Evolutionary conservation across 176 grass and related monocot species (phyloP).

Genomic region (Pontederia crassipes): DNA sequence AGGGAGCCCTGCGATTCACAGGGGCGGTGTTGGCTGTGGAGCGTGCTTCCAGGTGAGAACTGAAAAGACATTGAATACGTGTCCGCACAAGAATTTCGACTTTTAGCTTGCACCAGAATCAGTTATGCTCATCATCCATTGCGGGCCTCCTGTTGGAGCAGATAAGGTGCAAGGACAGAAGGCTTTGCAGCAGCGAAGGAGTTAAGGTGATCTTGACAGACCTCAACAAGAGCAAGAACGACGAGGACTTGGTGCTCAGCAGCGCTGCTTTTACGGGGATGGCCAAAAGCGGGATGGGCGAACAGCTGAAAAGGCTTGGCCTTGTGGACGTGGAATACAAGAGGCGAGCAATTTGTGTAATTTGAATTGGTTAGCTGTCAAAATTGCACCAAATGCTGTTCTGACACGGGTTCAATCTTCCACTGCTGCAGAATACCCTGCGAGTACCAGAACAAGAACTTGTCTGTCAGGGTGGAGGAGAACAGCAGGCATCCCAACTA

Average conservation of each 20-base stretch:
- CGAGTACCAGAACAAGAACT: slow-evolving; percentile 34
- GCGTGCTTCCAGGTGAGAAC: slow-evolving; percentile 52
- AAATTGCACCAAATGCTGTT: background rate
- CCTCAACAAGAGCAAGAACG: slow-evolving; percentile 6
- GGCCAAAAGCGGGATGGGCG: slow-evolving; percentile 30
- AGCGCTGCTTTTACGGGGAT: slow-evolving; percentile 36
- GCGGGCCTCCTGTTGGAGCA: slow-evolving; percentile 4
- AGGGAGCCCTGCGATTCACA: slow-evolving; percentile 22
- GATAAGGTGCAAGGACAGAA: slow-evolving; percentile 35
- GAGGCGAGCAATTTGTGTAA: slow-evolving; percentile 23
- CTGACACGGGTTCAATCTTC: background rate
- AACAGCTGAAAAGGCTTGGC: slow-evolving; percentile 3
- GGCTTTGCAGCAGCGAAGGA: slow-evolving; percentile 28
- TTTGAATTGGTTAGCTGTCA: background rate
- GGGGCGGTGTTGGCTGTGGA: slow-evolving; percentile 40
- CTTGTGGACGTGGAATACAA: slow-evolving; percentile 37
- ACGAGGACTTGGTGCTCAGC: slow-evolving; percentile 28
- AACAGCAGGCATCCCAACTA: slow-evolving; percentile 10
- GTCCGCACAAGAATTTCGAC: no score
- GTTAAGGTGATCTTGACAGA: slow-evolving; percentile 49
- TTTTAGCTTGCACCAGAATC: background rate
- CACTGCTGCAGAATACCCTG: slow-evolving; percentile 30
- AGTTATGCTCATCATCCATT: background rate
- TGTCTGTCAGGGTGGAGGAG: slow-evolving; percentile 36
- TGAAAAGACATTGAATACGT: background rate